phyloP scores from a whole-genome alignment of 2,329 filamentous ascomycete genomes.

The Pseudocercospora eumusae region DNA sequence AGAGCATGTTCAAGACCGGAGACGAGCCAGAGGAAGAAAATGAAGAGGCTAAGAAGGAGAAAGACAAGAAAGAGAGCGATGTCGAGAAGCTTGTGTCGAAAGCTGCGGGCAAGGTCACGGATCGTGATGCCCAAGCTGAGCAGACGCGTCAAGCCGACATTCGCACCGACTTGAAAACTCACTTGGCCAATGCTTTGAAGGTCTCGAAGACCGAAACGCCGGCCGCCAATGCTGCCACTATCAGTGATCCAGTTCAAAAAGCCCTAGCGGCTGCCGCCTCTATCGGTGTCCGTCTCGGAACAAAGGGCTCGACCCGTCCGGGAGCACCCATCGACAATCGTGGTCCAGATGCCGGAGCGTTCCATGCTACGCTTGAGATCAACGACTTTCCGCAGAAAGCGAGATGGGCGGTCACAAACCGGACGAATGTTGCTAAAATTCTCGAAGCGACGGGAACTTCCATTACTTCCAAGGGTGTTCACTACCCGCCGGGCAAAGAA shows the following conservation, averaged over 20 bases:
- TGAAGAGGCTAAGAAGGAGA: slow-evolving; percentile 62
- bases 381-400: slow-evolving; percentile 99
- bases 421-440: slow-evolving; percentile 98
- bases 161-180: slow-evolving; percentile 37
- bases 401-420: slow-evolving; percentile 96
- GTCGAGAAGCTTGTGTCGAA: slow-evolving; percentile 57
- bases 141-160: slow-evolving; percentile 22
- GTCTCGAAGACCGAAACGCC: slow-evolving; percentile 66
- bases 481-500: slow-evolving; percentile 79
- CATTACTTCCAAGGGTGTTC: slow-evolving; percentile 95
- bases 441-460: slow-evolving; percentile 91
- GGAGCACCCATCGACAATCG: slow-evolving; percentile 98
- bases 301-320: slow-evolving; percentile 79
- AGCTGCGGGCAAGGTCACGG: slow-evolving; percentile 58
- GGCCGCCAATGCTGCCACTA: slow-evolving; percentile 18
- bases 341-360: slow-evolving; percentile 92
- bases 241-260: slow-evolving; percentile 42
- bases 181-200: slow-evolving; percentile 68
- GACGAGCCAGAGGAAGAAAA: slow-evolving; percentile 79
- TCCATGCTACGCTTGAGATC: slow-evolving; percentile 96
- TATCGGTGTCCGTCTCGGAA: slow-evolving; percentile 87
- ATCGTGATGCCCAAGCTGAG: slow-evolving; percentile 28
- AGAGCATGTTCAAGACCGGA: slow-evolving; percentile 85
- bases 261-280: slow-evolving; percentile 83
- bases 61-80: slow-evolving; percentile 50